A percentile compares a stretch with the other conserved stretches of the same genome.
Evolutionary conservation across 352 stramenopile species (phyloP).

Genomic region (Sclerospora graminicola): DNA sequence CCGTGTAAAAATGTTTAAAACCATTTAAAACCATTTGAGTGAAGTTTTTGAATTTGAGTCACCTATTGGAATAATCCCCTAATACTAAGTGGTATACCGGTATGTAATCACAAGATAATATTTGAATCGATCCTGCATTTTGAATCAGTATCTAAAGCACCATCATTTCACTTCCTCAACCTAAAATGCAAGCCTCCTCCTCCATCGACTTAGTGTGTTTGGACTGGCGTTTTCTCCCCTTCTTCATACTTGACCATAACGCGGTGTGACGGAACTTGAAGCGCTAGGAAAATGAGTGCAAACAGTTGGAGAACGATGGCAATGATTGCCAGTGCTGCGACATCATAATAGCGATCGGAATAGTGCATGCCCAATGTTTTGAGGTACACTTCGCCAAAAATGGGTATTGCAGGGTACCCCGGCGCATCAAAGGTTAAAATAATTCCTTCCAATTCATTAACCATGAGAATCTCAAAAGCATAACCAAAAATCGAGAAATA

Average conservation of each 20-base stretch:
- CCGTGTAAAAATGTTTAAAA: no score
- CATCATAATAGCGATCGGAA: conserved; percentile 58
- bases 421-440: conserved; percentile 68
- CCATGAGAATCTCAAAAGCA: conserved; percentile 82
- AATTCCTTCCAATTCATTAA: conserved; percentile 66
- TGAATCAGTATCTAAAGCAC: no score
- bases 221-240: conserved; percentile 2
- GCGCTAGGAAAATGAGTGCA: conserved; percentile 44
- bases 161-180: no score
- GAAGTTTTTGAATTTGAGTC: no score
- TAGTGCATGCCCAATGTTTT: conserved; percentile 79
- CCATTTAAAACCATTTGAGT: no score
- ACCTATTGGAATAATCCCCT: no score
- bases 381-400: conserved; percentile 83
- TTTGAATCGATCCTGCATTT: no score
- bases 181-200: no score
- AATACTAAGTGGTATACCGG: no score
- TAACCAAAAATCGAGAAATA: conserved; percentile 84
- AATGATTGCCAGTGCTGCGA: conserved; percentile 41
- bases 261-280: conserved; percentile 46
- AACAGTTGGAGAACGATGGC: conserved; percentile 40
- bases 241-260: conserved; percentile 19
- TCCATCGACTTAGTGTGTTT: no score
- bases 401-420: conserved; percentile 57
- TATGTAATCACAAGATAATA: no score